Percentiles rank a stretch among this genome's conserved stretches.
phyloP scores from a whole-genome alignment of 1,284 basidiomycete genomes.

The Marasmius tenuissimus region DNA sequence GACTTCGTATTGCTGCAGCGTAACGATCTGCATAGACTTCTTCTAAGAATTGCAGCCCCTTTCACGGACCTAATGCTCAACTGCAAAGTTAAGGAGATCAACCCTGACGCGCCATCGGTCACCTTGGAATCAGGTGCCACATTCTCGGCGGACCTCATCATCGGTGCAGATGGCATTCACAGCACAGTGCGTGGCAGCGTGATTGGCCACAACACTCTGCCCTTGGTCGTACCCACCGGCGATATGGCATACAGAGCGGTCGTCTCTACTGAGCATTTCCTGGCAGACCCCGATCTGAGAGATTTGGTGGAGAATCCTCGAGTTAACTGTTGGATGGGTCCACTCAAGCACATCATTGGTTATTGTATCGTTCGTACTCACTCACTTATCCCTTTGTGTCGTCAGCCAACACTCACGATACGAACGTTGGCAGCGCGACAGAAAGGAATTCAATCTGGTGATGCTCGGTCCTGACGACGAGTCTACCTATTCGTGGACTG shows the following conservation, averaged over 20 bases:
- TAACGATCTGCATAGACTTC: conserved; percentile 47
- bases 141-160: conserved; percentile 43
- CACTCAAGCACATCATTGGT: conserved; percentile 40
- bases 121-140: conserved; percentile 42
- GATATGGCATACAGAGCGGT: conserved; percentile 59
- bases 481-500: conserved; percentile 39
- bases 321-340: conserved; percentile 45
- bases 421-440: conserved; percentile 8
- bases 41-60: conserved; percentile 40
- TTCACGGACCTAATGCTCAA: conserved; percentile 39
- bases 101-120: conserved; percentile 34
- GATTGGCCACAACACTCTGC: conserved; percentile 36
- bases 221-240: conserved; percentile 41
- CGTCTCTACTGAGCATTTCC: conserved; percentile 44
- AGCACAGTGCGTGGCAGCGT: conserved; percentile 44
- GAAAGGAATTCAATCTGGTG: conserved; percentile 48
- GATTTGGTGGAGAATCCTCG: conserved; percentile 35
- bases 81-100: conserved; percentile 38
- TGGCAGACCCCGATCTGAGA: conserved; percentile 48
- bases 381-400: too few species aligned
- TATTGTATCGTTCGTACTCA: conserved; percentile 37
- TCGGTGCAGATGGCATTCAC: conserved; percentile 58
- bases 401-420: too few species aligned
- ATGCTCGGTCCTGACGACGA: conserved; percentile 41
- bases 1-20: conserved; percentile 28